phyloP scores from a whole-genome alignment of 345 rosid species.

The Dovyalis caffra region DNA sequence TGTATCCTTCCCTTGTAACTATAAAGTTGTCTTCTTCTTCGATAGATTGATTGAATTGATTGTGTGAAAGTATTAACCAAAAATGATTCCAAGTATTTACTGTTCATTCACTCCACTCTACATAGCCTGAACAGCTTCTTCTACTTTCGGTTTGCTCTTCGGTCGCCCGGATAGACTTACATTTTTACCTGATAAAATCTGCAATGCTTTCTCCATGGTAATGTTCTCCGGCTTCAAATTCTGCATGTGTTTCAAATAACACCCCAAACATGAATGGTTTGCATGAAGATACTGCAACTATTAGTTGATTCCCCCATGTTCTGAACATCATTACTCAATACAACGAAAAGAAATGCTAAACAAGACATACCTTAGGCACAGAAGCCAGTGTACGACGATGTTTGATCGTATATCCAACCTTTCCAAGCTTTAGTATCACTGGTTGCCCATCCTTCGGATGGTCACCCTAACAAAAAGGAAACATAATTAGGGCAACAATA shows the following conservation, averaged over 20 bases:
- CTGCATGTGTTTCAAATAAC: slow-evolving; percentile 42
- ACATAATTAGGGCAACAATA: slow-evolving; percentile 7
- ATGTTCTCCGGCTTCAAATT: slow-evolving; percentile 52
- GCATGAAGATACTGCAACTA: too few species aligned
- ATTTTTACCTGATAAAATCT: slow-evolving; percentile 58
- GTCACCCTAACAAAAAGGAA: slow-evolving; percentile 54
- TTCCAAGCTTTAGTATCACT: slow-evolving; percentile 61
- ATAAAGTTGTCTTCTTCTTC: not conserved
- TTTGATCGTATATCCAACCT: slow-evolving; percentile 59
- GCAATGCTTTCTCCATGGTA: slow-evolving; percentile 71
- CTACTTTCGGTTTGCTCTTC: slow-evolving; percentile 46
- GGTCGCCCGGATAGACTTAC: slow-evolving; percentile 69
- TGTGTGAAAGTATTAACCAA: not conserved
- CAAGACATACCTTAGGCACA: slow-evolving; percentile 73
- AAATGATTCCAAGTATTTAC: not conserved
- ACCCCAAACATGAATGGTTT: too few species aligned
- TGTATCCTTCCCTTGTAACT: not conserved
- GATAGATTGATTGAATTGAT: not conserved
- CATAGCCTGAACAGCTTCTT: slow-evolving; percentile 20
- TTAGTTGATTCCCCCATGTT: not conserved
- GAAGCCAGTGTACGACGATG: slow-evolving; percentile 76
- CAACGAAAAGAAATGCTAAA: not conserved
- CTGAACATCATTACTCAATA: not conserved
- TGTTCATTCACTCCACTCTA: not conserved
- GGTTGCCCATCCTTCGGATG: slow-evolving; percentile 88